Percentiles rank a stretch among this genome's conserved stretches.
phyloP scores from a whole-genome alignment of 2,329 filamentous ascomycete species.

The Aspergillus sp. region DNA sequence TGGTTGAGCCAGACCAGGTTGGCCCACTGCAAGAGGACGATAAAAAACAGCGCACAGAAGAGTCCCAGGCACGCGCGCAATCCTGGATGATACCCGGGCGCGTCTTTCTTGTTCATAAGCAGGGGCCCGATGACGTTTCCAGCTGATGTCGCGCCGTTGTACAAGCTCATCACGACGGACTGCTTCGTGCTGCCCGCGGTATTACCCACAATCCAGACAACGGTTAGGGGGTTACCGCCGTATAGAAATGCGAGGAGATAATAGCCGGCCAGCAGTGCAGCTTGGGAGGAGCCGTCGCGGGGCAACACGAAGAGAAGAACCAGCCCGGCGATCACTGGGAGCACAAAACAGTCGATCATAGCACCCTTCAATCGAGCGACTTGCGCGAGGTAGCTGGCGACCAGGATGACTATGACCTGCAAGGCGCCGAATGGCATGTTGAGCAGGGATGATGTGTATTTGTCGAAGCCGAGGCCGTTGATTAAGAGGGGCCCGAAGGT shows the following conservation, averaged over 20 bases:
- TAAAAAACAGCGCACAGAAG: conserved; percentile 55
- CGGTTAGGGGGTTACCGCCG: conserved; percentile 67
- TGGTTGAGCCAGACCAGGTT: conserved; percentile 61
- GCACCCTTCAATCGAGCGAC: conserved; percentile 61
- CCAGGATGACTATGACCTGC: conserved; percentile 63
- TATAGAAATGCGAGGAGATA: conserved; percentile 70
- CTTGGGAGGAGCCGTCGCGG: conserved; percentile 46
- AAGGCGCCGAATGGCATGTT: conserved; percentile 71
- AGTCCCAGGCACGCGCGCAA: conserved; percentile 55
- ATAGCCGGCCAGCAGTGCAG: conserved; percentile 62
- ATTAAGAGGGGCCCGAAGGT: conserved; percentile 69
- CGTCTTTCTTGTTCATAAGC: conserved; percentile 62
- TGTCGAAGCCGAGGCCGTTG: conserved; percentile 63
- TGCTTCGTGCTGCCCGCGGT: conserved; percentile 71
- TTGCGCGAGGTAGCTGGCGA: conserved; percentile 63
- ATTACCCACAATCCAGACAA: conserved; percentile 72
- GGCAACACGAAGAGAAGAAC: conserved; percentile 61
- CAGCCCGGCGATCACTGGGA: conserved; percentile 65
- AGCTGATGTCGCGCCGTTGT: conserved; percentile 64
- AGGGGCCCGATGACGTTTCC: conserved; percentile 72
- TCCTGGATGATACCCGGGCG: conserved; percentile 63
- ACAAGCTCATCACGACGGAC: conserved; percentile 66
- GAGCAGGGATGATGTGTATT: conserved; percentile 61
- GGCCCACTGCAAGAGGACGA: conserved; percentile 58
- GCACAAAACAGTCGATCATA: conserved; percentile 58